Conservation (phyloP, 371 early-diverging fungal species). For the Haplosporangium sp. region DNA sequence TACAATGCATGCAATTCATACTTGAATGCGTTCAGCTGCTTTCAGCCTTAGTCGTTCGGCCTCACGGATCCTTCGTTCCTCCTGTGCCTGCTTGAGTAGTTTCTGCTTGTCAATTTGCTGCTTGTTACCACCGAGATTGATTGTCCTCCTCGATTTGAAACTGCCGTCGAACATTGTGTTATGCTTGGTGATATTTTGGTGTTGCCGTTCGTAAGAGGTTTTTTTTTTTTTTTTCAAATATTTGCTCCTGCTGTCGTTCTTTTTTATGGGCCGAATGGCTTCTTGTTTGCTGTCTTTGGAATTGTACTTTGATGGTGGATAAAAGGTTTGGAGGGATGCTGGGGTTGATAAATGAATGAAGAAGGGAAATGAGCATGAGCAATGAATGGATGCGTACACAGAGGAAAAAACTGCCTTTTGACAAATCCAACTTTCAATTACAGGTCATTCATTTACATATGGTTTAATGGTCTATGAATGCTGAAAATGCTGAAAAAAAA, state of each 20-base stretch:
- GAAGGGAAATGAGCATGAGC: neutral
- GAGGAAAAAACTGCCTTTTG: no score
- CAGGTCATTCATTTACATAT: neutral
- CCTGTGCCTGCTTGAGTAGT: conserved; percentile 78
- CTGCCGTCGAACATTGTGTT: conserved; percentile 75
- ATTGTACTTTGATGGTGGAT: neutral
- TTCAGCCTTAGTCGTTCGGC: conserved; percentile 68
- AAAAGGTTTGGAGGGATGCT: neutral
- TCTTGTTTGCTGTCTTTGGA: no score
- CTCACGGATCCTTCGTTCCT: conserved; percentile 80
- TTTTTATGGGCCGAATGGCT: no score
- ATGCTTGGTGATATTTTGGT: neutral
- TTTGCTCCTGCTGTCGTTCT: no score
- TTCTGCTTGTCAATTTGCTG: conserved; percentile 71
- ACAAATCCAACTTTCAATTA: neutral
- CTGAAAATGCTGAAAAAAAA: conserved; percentile 8
- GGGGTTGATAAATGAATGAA: neutral
- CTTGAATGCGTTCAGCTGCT: conserved; percentile 78
- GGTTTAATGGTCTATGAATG: neutral
- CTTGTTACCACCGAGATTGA: conserved; percentile 84
- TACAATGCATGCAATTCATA: conserved; percentile 11
- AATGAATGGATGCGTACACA: neutral
- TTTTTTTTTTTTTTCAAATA: neutral
- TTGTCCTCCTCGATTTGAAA: conserved; percentile 73
- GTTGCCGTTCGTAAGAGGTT: neutral